Conservation (phyloP, 208 protist species). For the Wallacemonas sp. region DNA sequence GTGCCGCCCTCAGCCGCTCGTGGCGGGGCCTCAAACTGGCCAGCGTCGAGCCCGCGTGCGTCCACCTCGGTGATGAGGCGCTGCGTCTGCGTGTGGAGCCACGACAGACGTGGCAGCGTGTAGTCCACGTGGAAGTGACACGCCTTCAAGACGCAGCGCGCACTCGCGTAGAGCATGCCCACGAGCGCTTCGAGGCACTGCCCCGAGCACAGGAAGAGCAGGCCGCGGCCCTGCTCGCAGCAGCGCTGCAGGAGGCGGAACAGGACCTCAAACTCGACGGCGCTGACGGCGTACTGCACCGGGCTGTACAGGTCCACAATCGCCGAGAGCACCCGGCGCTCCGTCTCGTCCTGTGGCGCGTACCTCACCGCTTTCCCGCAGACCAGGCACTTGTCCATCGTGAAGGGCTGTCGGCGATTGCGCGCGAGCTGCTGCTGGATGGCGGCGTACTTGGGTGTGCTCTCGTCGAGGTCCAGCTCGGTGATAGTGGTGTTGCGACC, state of each 20-base stretch:
- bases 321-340: conserved; percentile 25
- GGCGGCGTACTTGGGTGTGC: conserved; percentile 59
- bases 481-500: conserved; percentile 55
- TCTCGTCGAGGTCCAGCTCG: conserved; percentile 59
- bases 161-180: conserved; percentile 41
- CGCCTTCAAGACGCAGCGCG: conserved; percentile 40
- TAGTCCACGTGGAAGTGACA: conserved; percentile 31
- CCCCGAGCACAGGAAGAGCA: conserved; percentile 68
- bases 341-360: neutral
- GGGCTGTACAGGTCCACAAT: conserved; percentile 30
- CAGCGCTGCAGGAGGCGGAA: conserved; percentile 54
- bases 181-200: conserved; percentile 48
- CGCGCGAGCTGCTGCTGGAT: conserved; percentile 72
- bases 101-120: conserved; percentile 21
- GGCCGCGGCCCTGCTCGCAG: conserved; percentile 50
- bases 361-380: conserved; percentile 32
- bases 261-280: conserved; percentile 43
- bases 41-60: neutral
- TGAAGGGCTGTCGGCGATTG: conserved; percentile 41
- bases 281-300: conserved; percentile 24
- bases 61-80: conserved; percentile 28
- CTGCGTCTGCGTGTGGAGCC: conserved; percentile 25
- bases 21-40: neutral
- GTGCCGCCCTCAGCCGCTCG: neutral
- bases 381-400: conserved; percentile 49